A percentile compares a stretch with the other conserved stretches of the same genome.
These are phyloP conservation scores for Melianthus villosus DNA, from an alignment of 441 rosid species.

Conservation along the genomic window DNA sequence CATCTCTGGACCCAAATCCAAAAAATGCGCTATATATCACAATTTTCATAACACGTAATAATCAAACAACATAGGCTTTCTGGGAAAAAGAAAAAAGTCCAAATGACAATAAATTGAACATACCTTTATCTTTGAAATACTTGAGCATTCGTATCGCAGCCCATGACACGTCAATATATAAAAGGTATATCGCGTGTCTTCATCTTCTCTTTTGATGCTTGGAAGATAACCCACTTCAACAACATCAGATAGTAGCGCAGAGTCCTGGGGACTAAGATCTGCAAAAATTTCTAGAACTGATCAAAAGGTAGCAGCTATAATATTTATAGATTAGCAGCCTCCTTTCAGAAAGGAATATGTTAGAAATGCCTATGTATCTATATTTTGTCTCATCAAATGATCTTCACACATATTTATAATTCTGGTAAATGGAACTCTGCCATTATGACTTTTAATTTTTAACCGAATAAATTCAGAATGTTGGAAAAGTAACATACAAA, in stretches of 20 bases:
- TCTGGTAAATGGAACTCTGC: too few relatives aligned
- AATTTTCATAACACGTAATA: too few relatives aligned
- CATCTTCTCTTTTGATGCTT: constrained; percentile 48
- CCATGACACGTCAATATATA: constrained; percentile 62
- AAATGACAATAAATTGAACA: not conserved
- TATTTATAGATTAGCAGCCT: not conserved
- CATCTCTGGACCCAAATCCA: too few relatives aligned
- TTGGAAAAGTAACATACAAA: too few relatives aligned
- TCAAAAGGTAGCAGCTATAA: not conserved
- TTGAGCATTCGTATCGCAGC: constrained; percentile 68
- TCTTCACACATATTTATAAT: too few relatives aligned
- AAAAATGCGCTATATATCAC: too few relatives aligned
- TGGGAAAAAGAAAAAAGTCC: not conserved
- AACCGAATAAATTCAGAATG: too few relatives aligned
- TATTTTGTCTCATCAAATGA: too few relatives aligned
- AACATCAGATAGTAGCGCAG: constrained; percentile 59
- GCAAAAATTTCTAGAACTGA: constrained; percentile 9
- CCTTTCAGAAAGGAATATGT: not conserved
- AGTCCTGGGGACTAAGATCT: constrained; percentile 94
- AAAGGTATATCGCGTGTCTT: constrained; percentile 35
- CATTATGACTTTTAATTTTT: too few relatives aligned
- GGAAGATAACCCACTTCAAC: constrained; percentile 66
- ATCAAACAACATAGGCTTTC: not conserved
- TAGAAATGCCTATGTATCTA: too few relatives aligned
- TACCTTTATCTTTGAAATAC: constrained; percentile 59